Percentiles rank a stretch among this genome's conserved stretches.
These are phyloP conservation scores for Solanum etuberosum DNA, from an alignment of 257 asterid genomes.

Conservation along the genomic window DNA sequence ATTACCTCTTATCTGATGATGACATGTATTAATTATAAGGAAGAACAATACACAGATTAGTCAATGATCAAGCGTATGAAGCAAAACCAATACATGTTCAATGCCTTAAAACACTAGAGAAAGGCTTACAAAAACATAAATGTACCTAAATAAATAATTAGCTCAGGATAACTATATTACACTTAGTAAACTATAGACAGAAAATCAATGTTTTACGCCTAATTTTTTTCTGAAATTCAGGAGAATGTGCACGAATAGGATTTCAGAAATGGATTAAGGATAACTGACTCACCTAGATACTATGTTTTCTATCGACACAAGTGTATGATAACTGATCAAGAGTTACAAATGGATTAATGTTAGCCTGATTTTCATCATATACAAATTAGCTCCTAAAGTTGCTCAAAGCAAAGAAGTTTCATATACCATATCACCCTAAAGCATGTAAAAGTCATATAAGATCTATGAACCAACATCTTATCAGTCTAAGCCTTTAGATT, in stretches of 20 bases:
- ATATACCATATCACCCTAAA: not conserved
- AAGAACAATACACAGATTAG: not conserved
- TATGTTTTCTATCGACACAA: too few species aligned
- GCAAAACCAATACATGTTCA: not conserved
- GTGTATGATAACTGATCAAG: not conserved
- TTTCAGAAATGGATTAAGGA: not conserved
- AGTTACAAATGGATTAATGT: not conserved
- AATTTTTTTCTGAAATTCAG: too few species aligned
- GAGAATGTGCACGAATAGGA: too few species aligned
- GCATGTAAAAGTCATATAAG: not conserved
- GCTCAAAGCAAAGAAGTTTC: not conserved
- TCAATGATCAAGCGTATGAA: not conserved
- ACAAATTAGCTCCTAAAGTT: not conserved
- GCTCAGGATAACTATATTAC: not conserved
- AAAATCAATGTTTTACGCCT: not conserved
- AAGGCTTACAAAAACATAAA: not conserved
- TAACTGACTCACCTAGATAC: not conserved
- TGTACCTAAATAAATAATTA: not conserved
- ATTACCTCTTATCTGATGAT: not conserved
- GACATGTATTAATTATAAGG: not conserved
- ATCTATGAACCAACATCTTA: not conserved
- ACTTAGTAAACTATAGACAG: not conserved
- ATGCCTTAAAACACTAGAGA: not conserved
- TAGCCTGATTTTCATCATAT: not conserved
- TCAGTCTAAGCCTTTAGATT: not conserved